Percentiles rank a stretch among this genome's conserved stretches.
These are phyloP conservation scores for Daldinia eschscholtzii DNA, from an alignment of 2,329 filamentous ascomycete genomes.

Conservation along the genomic window DNA sequence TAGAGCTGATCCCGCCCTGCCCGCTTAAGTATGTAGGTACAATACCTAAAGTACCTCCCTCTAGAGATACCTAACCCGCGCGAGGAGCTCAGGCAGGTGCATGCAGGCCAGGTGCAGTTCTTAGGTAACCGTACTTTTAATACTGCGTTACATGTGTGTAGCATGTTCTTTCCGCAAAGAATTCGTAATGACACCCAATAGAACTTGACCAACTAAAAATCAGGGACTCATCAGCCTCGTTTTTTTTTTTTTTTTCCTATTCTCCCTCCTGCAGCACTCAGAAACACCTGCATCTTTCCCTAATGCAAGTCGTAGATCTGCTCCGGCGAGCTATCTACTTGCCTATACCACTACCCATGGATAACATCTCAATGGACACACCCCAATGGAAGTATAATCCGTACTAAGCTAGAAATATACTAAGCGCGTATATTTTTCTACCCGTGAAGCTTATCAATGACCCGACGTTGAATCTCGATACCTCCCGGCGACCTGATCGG, in stretches of 20 bases:
- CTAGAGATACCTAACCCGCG: background rate
- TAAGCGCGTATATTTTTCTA: slow-evolving; percentile 2
- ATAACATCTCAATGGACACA: background rate
- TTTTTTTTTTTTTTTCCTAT: slow-evolving; percentile 1
- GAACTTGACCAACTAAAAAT: slow-evolving; percentile 17
- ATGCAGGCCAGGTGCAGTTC: background rate
- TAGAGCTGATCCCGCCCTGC: too few relatives aligned
- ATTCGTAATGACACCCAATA: slow-evolving; percentile 43
- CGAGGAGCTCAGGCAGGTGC: background rate
- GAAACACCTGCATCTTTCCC: slow-evolving; percentile 3
- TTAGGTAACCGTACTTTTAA: background rate
- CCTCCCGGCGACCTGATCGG: slow-evolving; percentile 43
- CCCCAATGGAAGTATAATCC: too few relatives aligned
- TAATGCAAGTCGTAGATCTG: slow-evolving; percentile 36
- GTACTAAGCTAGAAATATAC: background rate
- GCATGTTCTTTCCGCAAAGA: background rate
- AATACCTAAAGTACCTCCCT: background rate
- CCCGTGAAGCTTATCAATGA: slow-evolving; percentile 19
- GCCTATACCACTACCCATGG: background rate
- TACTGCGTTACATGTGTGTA: slow-evolving; percentile 2
- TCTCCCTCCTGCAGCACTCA: slow-evolving; percentile 18
- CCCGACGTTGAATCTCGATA: slow-evolving; percentile 36
- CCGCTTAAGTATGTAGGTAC: slow-evolving; percentile 1
- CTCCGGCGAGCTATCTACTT: background rate
- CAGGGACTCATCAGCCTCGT: slow-evolving; percentile 15